These are phyloP conservation scores for Ramaria sp. DNA, from an alignment of 768 basidiomycete genomes.

Conservation along the genomic window DNA sequence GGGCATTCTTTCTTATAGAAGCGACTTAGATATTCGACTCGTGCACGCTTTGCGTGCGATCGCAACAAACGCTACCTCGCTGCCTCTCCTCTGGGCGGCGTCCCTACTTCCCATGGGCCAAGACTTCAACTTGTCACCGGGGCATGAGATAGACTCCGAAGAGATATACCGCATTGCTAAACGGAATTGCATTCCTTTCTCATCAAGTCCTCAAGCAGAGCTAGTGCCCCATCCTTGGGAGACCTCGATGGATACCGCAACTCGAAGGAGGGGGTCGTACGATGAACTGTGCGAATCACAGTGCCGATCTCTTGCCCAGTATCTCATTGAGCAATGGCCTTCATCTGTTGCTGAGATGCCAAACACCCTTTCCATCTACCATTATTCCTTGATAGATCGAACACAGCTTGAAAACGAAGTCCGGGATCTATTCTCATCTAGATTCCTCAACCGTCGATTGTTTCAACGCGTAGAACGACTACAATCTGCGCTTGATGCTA, in stretches of 20 bases:
- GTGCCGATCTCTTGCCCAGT: neutral
- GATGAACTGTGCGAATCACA: neutral
- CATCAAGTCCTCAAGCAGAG: neutral
- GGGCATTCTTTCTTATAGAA: neutral
- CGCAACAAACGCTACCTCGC: neutral
- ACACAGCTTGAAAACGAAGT: neutral
- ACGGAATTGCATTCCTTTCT: neutral
- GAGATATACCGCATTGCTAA: neutral
- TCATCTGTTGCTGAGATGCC: slow-evolving; percentile 10
- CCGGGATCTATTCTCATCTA: neutral
- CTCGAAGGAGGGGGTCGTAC: neutral
- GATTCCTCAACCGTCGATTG: neutral
- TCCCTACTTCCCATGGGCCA: neutral
- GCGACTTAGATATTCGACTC: neutral
- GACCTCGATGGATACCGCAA: neutral
- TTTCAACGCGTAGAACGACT: neutral
- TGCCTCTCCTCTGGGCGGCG: neutral
- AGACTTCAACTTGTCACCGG: neutral
- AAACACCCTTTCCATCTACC: neutral
- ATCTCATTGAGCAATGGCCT: slow-evolving; percentile 15
- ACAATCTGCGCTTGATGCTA: neutral
- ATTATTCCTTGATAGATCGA: neutral
- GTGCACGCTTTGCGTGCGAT: neutral
- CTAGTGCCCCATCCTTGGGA: neutral
- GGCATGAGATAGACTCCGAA: neutral